Base-by-base conservation (phyloP, 148 eudicot species). In the Selenicereus undatus region DNA sequence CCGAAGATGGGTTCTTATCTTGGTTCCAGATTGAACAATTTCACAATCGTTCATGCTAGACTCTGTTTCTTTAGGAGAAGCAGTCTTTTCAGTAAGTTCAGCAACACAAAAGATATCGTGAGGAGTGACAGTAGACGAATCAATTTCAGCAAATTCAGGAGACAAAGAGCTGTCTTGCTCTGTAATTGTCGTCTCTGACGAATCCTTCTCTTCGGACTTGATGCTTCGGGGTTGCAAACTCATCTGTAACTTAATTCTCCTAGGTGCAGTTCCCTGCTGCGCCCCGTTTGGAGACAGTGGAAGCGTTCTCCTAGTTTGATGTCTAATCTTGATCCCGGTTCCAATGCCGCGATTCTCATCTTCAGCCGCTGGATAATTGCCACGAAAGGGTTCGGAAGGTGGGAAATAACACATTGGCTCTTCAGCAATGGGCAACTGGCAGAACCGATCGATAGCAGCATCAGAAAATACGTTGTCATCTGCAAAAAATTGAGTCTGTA, bases 261-360 rank as follows among this genome's bases (percentile, higher is more conserved):
- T 12, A 10, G 39, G 22, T 70, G 99, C 97, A 85, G 82, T 85
- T 82, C 99, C 99, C 68, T 95, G 99, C 11, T 24, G 9, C 30
- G 17, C 26, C 43, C 42, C 36, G 79, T 73, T 80, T 29, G 81
- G 78, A 14, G 81, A 74, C 35, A 27, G 14, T 39, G 74, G 35
- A 11, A 1, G 88, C 43, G 87, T 24, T 30, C 32, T 76, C 5
- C 78, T 24, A 24, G 20, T 22, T 43, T 36, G 89, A 52, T 85
- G 7, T 86, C 89, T 89, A 54, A 89, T 73, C 79, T 77, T 84
- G 76, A 93, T 91, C 82, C 91, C 90, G 60, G 83, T 81, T 29
- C 84, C 91, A 56, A 68, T 66, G 65, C 29, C 26, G 43, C 75
- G 76, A 82, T 72, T 76, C 48, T 73, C 80, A 62, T 60, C 76